Conservation (phyloP, 1,284 basidiomycete genomes). For the Flammula alnicola region DNA sequence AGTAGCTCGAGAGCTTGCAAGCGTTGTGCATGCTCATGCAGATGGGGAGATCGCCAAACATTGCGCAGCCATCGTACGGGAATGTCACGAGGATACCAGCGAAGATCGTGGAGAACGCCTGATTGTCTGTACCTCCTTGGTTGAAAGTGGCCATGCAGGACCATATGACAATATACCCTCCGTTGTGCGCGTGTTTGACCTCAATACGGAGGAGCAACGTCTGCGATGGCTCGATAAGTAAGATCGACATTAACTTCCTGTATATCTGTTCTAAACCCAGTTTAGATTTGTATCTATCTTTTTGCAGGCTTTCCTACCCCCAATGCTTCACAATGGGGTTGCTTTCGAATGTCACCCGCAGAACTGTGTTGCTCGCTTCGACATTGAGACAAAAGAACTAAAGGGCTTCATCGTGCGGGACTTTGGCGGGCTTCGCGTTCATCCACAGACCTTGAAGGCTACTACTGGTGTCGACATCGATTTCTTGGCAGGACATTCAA, state of each 20-base stretch:
- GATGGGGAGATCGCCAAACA: conserved; percentile 55
- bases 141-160: conserved; percentile 53
- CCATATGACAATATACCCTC: conserved; percentile 46
- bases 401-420: conserved; percentile 57
- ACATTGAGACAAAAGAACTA: conserved; percentile 46
- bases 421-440: conserved; percentile 57
- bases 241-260: conserved; percentile 8
- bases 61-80: conserved; percentile 54
- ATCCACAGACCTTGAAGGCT: conserved; percentile 48
- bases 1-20: conserved; percentile 55
- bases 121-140: conserved; percentile 57
- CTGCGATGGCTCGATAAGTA: conserved; percentile 52
- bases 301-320: conserved; percentile 54
- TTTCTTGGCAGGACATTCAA: conserved; percentile 50
- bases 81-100: conserved; percentile 50
- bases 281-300: conserved; percentile 49
- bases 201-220: conserved; percentile 52
- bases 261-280: not conserved
- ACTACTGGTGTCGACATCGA: conserved; percentile 52
- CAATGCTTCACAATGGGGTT: conserved; percentile 54
- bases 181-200: conserved; percentile 50
- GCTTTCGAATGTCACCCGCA: conserved; percentile 61
- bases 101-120: conserved; percentile 50
- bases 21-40: conserved; percentile 47
- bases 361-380: conserved; percentile 56